Conservation (phyloP, 106 monocot genomes). For the Phalaenopsis aphrodite region DNA sequence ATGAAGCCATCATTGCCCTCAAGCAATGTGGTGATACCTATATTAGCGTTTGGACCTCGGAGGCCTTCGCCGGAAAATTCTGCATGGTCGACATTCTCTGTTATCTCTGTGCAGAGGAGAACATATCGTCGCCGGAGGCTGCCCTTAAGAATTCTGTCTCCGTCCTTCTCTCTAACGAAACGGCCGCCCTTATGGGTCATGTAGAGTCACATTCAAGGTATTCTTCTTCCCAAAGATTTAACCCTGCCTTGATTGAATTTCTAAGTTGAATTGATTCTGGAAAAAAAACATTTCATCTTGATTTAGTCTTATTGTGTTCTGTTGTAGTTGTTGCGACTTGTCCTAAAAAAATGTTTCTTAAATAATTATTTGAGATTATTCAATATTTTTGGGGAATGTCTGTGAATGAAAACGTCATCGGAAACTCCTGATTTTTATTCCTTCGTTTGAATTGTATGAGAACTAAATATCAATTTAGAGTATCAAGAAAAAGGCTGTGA, state of each 20-base stretch:
- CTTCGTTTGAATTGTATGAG: too few species aligned
- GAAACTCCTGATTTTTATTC: too few species aligned
- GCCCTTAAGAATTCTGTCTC: slow-evolving; percentile 46
- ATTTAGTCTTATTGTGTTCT: too few species aligned
- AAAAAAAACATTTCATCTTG: background rate
- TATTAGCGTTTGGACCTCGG: slow-evolving; percentile 32
- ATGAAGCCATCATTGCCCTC: slow-evolving; percentile 35
- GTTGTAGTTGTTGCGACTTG: too few species aligned
- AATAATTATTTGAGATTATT: too few species aligned
- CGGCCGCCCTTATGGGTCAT: slow-evolving; percentile 18
- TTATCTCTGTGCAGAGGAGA: slow-evolving; percentile 45
- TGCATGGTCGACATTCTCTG: slow-evolving; percentile 65
- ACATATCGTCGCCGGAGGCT: slow-evolving; percentile 25
- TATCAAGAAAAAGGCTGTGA: too few species aligned
- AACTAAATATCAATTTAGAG: too few species aligned
- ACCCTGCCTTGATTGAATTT: background rate
- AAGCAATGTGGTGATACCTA: slow-evolving; percentile 23
- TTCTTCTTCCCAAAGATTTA: background rate
- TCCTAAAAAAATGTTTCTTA: too few species aligned
- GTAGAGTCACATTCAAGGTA: slow-evolving; percentile 53
- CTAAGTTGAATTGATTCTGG: too few species aligned
- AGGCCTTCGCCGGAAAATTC: slow-evolving; percentile 34
- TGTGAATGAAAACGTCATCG: too few species aligned
- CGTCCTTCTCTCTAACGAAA: slow-evolving; percentile 18
- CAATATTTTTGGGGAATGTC: too few species aligned